Percentiles rank a stretch among this genome's conserved stretches.
These are phyloP conservation scores for Neobulgaria alba DNA, from an alignment of 2,329 filamentous ascomycete species.

Conservation along the genomic window DNA sequence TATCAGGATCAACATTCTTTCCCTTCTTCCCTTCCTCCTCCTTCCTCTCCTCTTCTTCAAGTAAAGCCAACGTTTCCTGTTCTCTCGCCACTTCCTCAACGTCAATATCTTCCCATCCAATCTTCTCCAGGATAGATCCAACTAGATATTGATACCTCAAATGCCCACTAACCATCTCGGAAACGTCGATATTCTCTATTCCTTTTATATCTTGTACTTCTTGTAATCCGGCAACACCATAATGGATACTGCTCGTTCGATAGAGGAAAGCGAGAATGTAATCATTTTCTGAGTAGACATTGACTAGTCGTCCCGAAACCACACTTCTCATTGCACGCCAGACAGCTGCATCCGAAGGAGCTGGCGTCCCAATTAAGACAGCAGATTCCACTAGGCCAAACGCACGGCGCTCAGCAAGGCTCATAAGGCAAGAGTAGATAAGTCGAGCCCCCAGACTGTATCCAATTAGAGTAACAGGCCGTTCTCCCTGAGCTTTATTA, in stretches of 20 bases:
- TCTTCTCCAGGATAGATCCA: conserved; percentile 55
- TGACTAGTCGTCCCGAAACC: conserved; percentile 74
- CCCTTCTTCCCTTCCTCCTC: conserved; percentile 23
- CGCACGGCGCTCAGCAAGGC: conserved; percentile 65
- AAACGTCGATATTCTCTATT: conserved; percentile 52
- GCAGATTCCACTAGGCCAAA: conserved; percentile 81
- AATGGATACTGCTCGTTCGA: conserved; percentile 70
- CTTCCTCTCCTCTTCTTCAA: conserved; percentile 36
- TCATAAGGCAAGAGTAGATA: conserved; percentile 73
- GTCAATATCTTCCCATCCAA: conserved; percentile 51
- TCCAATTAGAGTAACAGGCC: conserved; percentile 71
- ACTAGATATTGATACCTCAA: conserved; percentile 60
- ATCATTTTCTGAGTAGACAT: conserved; percentile 82
- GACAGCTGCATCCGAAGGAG: conserved; percentile 60
- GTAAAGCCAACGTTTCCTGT: conserved; percentile 34
- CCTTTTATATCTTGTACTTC: conserved; percentile 58
- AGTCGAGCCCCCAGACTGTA: conserved; percentile 76
- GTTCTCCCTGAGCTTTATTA: conserved; percentile 72
- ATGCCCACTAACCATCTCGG: conserved; percentile 58
- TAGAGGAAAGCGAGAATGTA: conserved; percentile 84
- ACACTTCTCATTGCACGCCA: conserved; percentile 73
- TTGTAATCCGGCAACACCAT: conserved; percentile 78
- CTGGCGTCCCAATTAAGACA: conserved; percentile 73
- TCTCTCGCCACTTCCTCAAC: conserved; percentile 38
- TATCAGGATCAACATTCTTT: conserved; percentile 21